Base-by-base conservation (phyloP, 164 flowering plant species). In the Vitis amurensis region DNA sequence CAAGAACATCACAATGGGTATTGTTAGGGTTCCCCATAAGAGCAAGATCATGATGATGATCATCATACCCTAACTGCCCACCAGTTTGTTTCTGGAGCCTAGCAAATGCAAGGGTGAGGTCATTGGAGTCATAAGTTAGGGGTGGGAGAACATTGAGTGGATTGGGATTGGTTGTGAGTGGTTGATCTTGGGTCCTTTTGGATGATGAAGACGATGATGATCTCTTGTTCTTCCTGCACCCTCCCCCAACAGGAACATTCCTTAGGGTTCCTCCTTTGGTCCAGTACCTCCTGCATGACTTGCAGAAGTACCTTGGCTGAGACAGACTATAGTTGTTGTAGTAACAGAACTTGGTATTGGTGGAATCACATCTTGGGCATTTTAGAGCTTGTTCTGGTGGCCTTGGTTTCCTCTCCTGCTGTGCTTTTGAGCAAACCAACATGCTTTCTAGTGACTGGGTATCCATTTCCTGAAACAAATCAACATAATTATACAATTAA, bases 221-320 rank as follows among this genome's bases (percentile, higher is more conserved):
- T 63, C 95, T 84, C 55, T 85, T 88, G 89, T 89, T 92, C 79
- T 90, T 94, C 78, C 98, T 73, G 80, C 93, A 90, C 1, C 97
- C 98, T 37, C 98, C 98, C n/a, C 98, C 98, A 0, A 94, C 97
- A 0, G 99, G 99, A 59, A 94, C 90, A 73, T 92, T 92, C 60
- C 99, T 81, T 49, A 94, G 74, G 0, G 98, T 87, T n/a, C 98
- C 98, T 8, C 98, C 98, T 79, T 94, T 88, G 51, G 98, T 94
- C 98, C 98, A 94, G 61, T 92, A 94, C 85, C 98, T 83, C 55
- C 98, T 76, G 75, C 98, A 94, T 8, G 84, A 80, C 73, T 94
- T 94, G 87, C 99, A 94, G 71, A 94, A 94, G 82, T 94, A 91
- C 66, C 98, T 82, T 23, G 98, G 98, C 78, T 94, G 98, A 16